Evolutionary conservation across 148 eudicot species (phyloP), one percentile per base, ranked within the genome.

Genomic region (Rhododendron ferrugineum): DNA sequence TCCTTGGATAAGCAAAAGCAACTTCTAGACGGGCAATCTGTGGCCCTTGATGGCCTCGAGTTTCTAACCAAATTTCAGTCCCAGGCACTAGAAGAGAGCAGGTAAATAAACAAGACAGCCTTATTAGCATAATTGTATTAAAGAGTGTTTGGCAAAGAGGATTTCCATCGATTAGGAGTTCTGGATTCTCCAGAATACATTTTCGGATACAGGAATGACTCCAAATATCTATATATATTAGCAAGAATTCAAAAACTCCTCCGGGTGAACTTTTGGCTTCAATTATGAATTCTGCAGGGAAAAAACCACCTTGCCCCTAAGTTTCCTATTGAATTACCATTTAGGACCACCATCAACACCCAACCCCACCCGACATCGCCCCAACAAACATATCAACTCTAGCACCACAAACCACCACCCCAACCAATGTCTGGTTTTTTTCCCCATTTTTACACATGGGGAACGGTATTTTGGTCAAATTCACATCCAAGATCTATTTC

Each of bases 31-130:
- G 92, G 91, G 9, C 98, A 96, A 77, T 73, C 92, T 36, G 79
- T 11, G 22, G 96, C 98, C 76, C 87, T 94, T 40, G 92, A 96
- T 6, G 96, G 98, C 46, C 94, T 96, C 80, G 83, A 92, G 28
- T 81, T 82, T 78, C 89, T 94, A 60, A 91, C 91, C 76, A 87
- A 81, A 28, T 90, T 90, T 85, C 95, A 90, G 86, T 90, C 95
- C 47, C 85, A 90, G 77, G 95, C 95, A 70, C 92, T 96, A 50
- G 93, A 91, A 86, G 98, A 96, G 80, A 96, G 98, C 94, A 94
- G 95, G 98, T 94, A 88, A 26, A 18, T 0, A 70, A 36, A 47
- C 30, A 20, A 26, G 74, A 16, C 56, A 3, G 15, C 30, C 46
- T 46, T 40, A 64, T 58, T 23, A 68, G 78, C 20, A 32, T 6